phyloP scores from a whole-genome alignment of 2,329 filamentous ascomycete genomes.

The Metarhizium guizhouense region DNA sequence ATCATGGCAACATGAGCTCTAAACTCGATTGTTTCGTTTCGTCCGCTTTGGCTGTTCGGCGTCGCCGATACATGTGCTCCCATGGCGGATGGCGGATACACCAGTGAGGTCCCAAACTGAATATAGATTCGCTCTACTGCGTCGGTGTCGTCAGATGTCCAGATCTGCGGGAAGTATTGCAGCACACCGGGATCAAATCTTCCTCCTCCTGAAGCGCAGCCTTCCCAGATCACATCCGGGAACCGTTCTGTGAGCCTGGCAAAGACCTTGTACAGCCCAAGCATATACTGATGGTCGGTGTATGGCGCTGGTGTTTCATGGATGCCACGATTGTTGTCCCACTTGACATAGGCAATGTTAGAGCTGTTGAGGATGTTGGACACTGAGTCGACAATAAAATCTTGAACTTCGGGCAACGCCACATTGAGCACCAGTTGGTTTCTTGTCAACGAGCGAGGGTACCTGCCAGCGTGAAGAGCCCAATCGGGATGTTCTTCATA shows the following conservation, averaged over 20 bases:
- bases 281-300: slow-evolving; percentile 49
- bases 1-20: slow-evolving; percentile 59
- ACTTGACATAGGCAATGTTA: slow-evolving; percentile 53
- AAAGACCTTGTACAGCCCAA: slow-evolving; percentile 55
- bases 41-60: slow-evolving; percentile 48
- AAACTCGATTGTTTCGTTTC: slow-evolving; percentile 48
- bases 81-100: slow-evolving; percentile 55
- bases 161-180: slow-evolving; percentile 57
- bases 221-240: slow-evolving; percentile 56
- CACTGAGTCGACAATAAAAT: slow-evolving; percentile 50
- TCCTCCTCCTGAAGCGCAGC: slow-evolving; percentile 55
- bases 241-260: slow-evolving; percentile 49
- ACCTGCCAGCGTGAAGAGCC: slow-evolving; percentile 47
- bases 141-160: slow-evolving; percentile 59
- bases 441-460: slow-evolving; percentile 46
- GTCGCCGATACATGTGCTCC: slow-evolving; percentile 55
- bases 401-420: slow-evolving; percentile 51
- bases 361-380: slow-evolving; percentile 43
- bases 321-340: slow-evolving; percentile 59
- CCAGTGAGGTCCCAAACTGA: slow-evolving; percentile 54
- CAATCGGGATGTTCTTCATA: slow-evolving; percentile 56
- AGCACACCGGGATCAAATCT: slow-evolving; percentile 55
- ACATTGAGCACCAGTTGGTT: slow-evolving; percentile 55
- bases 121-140: slow-evolving; percentile 51
- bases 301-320: slow-evolving; percentile 48